Evolutionary conservation across 345 rosid genomes (phyloP).

Genomic region (Citrus australasica): DNA sequence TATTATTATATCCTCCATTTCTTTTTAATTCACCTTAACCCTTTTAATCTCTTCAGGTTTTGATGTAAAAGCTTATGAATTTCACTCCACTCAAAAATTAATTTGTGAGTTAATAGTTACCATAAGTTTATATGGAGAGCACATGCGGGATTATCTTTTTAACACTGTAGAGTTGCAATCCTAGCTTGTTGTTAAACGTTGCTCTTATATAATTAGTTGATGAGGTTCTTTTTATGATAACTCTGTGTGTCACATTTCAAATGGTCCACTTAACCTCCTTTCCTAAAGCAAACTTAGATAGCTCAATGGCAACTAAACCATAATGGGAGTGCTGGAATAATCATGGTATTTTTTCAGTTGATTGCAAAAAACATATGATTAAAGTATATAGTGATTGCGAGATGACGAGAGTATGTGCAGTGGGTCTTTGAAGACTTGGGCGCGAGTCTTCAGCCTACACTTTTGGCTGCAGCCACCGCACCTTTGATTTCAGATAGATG

Average conservation of each 20-base stretch:
- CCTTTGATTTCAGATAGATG: background rate
- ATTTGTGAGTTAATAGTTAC: too few relatives aligned
- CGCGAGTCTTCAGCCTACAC: background rate
- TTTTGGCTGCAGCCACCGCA: background rate
- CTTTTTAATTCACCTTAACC: too few relatives aligned
- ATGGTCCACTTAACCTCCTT: background rate
- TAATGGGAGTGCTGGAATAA: slow-evolving; percentile 3
- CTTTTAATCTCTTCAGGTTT: too few relatives aligned
- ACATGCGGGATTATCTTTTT: too few relatives aligned
- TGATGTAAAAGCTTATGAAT: too few relatives aligned
- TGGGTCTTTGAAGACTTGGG: background rate
- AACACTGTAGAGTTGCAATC: too few relatives aligned
- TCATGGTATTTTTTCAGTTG: background rate
- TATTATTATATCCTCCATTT: too few relatives aligned
- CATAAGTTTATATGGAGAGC: too few relatives aligned
- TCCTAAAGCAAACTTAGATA: slow-evolving; percentile 9
- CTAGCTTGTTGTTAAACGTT: too few relatives aligned
- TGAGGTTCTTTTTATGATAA: background rate
- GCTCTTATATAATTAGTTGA: background rate
- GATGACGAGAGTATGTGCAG: background rate
- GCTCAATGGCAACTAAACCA: slow-evolving; percentile 11
- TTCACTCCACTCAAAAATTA: too few relatives aligned
- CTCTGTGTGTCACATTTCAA: background rate
- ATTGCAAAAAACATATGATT: background rate
- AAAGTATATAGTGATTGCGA: slow-evolving; percentile 7